Percentiles rank a stretch among this genome's conserved stretches.
Conservation (phyloP, 73 alveolate species). For the Stentor roeselii region DNA sequence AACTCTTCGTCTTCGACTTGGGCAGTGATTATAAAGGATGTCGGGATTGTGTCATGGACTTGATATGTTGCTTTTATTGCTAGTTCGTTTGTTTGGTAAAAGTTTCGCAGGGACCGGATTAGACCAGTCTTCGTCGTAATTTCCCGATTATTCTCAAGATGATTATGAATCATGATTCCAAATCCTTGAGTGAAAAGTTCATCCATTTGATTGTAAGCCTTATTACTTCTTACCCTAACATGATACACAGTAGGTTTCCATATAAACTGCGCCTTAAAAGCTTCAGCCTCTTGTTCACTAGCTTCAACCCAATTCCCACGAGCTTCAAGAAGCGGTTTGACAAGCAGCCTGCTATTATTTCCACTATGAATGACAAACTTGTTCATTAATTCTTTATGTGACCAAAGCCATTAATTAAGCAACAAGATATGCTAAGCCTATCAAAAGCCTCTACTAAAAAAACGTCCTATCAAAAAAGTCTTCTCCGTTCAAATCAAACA, state of each 20-base stretch:
- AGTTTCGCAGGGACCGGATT: slow-evolving; percentile 51
- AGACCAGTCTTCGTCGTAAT: slow-evolving; percentile 61
- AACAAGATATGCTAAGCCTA: too few species aligned
- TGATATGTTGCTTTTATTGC: slow-evolving; percentile 52
- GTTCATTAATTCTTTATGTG: too few species aligned
- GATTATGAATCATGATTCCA: slow-evolving; percentile 45
- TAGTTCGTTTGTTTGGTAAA: slow-evolving; percentile 38
- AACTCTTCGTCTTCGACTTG: slow-evolving; percentile 44
- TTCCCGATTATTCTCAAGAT: slow-evolving; percentile 47
- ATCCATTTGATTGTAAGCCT: slow-evolving; percentile 38
- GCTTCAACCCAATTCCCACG: slow-evolving; percentile 68
- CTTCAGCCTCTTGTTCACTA: slow-evolving; percentile 38
- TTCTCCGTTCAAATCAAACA: neutral
- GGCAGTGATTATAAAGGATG: slow-evolving; percentile 53
- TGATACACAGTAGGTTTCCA: slow-evolving; percentile 56
- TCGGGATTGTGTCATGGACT: slow-evolving; percentile 62
- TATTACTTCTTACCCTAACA: slow-evolving; percentile 39
- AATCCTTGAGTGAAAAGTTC: slow-evolving; percentile 11
- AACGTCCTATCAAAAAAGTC: neutral
- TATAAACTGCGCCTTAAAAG: slow-evolving; percentile 38
- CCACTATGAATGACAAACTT: slow-evolving; percentile 53
- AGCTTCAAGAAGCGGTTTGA: slow-evolving; percentile 40
- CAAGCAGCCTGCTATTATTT: slow-evolving; percentile 47
- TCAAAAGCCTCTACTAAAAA: neutral
- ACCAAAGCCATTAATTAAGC: too few species aligned